Percentiles rank a stretch among this genome's conserved stretches.
These are phyloP conservation scores for Leccinum longicurvipes DNA, from an alignment of 768 basidiomycete genomes.

Conservation along the genomic window DNA sequence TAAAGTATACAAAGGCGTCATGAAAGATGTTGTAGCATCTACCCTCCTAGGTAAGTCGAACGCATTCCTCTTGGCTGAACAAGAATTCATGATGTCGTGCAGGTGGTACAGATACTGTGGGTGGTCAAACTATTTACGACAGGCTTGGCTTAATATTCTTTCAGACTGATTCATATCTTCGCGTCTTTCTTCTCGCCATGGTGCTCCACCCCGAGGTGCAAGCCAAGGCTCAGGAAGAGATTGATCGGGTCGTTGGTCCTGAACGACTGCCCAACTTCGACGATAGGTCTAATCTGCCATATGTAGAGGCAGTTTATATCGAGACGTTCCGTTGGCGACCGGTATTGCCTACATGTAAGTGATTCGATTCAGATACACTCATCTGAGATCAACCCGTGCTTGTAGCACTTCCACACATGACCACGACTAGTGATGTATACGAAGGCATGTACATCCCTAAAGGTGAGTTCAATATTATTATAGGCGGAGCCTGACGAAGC, in stretches of 20 bases:
- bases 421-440: slow-evolving; percentile 23
- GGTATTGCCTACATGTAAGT: slow-evolving; percentile 26
- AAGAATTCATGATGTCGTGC: neutral
- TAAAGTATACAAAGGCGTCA: neutral
- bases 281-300: slow-evolving; percentile 29
- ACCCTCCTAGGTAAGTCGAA: slow-evolving; percentile 21
- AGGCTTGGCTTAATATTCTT: neutral
- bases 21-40: slow-evolving; percentile 24
- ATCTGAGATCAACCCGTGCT: neutral
- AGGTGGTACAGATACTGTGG: slow-evolving; percentile 29
- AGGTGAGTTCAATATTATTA: slow-evolving; percentile 10
- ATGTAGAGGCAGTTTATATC: slow-evolving; percentile 29
- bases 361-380: neutral
- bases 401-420: slow-evolving; percentile 25
- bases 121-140: neutral
- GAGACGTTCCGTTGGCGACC: slow-evolving; percentile 34
- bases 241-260: slow-evolving; percentile 31
- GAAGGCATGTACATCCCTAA: slow-evolving; percentile 31
- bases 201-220: slow-evolving; percentile 31
- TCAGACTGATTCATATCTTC: slow-evolving; percentile 15
- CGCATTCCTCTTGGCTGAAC: neutral
- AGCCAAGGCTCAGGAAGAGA: slow-evolving; percentile 30
- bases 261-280: slow-evolving; percentile 28
- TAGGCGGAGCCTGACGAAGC: neutral
- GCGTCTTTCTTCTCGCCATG: slow-evolving; percentile 35